Conservation (phyloP, 2,329 filamentous ascomycete genomes). For the Hymenoscyphus salicellus region DNA sequence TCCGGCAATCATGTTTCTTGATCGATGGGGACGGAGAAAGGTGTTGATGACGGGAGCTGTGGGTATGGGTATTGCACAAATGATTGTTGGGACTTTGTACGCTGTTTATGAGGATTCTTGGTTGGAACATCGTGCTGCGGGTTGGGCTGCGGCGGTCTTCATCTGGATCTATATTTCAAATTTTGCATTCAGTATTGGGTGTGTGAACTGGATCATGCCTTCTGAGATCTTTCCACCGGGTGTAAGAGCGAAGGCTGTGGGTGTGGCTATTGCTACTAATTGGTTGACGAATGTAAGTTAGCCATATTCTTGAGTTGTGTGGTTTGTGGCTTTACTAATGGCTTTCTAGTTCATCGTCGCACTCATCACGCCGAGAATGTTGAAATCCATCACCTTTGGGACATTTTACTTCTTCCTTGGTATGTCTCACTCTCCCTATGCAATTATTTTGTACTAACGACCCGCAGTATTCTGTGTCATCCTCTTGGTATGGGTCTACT, state of each 20-base stretch:
- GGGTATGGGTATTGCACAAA: slow-evolving; percentile 59
- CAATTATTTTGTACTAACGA: slow-evolving; percentile 39
- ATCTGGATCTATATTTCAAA: slow-evolving; percentile 34
- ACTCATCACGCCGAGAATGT: slow-evolving; percentile 34
- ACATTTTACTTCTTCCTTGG: slow-evolving; percentile 44
- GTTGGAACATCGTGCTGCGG: slow-evolving; percentile 37
- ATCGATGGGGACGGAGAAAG: slow-evolving; percentile 59
- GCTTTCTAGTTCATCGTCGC: slow-evolving; percentile 31
- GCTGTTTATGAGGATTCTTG: slow-evolving; percentile 45
- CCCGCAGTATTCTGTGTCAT: slow-evolving; percentile 48
- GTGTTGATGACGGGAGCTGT: slow-evolving; percentile 60
- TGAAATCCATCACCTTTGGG: slow-evolving; percentile 37
- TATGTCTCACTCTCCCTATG: slow-evolving; percentile 31
- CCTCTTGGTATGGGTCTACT: slow-evolving; percentile 34
- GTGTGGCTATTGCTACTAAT: slow-evolving; percentile 35
- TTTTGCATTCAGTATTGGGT: slow-evolving; percentile 29
- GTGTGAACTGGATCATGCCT: slow-evolving; percentile 4
- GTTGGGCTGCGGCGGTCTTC: slow-evolving; percentile 39
- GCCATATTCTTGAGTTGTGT: neutral
- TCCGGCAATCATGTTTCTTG: slow-evolving; percentile 62
- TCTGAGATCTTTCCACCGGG: slow-evolving; percentile 21
- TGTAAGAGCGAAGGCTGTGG: slow-evolving; percentile 34
- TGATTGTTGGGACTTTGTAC: slow-evolving; percentile 65
- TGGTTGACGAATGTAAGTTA: slow-evolving; percentile 33
- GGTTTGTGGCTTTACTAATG: neutral